phyloP scores from a whole-genome alignment of 179 eudicot species.

The Sideroxylon spinosum region DNA sequence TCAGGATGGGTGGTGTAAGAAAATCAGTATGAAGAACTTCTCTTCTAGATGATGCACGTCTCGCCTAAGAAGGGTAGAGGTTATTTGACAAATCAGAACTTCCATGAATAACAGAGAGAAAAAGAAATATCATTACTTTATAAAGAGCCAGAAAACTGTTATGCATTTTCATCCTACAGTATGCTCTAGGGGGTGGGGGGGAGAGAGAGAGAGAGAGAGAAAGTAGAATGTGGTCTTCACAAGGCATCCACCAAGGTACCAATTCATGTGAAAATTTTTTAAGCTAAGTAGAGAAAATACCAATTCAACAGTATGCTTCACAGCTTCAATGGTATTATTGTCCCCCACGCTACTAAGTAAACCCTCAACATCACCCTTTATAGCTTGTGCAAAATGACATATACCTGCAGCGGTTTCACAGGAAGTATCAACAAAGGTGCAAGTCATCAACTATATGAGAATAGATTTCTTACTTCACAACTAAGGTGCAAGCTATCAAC shows the following conservation, averaged over 20 bases:
- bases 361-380: slow-evolving; percentile 42
- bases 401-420: slow-evolving; percentile 39
- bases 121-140: background rate
- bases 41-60: slow-evolving; percentile 61
- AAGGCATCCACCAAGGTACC: background rate
- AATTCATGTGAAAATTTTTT: background rate
- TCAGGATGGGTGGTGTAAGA: slow-evolving; percentile 70
- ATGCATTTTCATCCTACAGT: background rate
- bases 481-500: background rate
- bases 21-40: slow-evolving; percentile 83
- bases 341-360: slow-evolving; percentile 43
- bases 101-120: background rate
- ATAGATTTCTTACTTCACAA: background rate
- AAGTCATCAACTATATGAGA: background rate
- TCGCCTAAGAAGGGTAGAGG: slow-evolving; percentile 44
- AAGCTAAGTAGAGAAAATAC: slow-evolving; percentile 31
- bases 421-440: background rate
- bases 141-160: slow-evolving; percentile 4
- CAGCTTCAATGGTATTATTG: slow-evolving; percentile 50
- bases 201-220: background rate
- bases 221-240: background rate
- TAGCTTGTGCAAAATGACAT: slow-evolving; percentile 52
- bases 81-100: background rate
- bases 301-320: slow-evolving; percentile 77
- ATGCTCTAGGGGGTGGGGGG: background rate